Evolutionary conservation across 441 rosid genomes (phyloP), one percentile per base, ranked within the genome.

Genomic region (Hura crepitans): DNA sequence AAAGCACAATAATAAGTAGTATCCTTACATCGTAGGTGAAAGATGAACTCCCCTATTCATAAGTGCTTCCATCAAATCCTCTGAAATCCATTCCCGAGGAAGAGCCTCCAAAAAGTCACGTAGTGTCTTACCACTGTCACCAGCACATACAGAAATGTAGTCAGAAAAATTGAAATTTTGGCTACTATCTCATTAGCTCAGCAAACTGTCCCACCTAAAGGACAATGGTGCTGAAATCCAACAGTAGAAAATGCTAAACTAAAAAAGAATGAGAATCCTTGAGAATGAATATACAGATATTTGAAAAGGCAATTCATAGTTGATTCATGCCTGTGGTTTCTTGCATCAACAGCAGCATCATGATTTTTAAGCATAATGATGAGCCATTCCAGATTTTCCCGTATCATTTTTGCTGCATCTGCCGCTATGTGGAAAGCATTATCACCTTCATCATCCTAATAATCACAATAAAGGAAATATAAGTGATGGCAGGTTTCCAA

Each of bases 381-480:
- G 53, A 96, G 89, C 97, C 99, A 96, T 59, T 87, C 92, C 83
- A 96, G 97, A 81, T 91, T 96, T 83, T 96, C 99, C 65, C 98
- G 94, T 72, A 93, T 93, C 97, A 91, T 93, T 85, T 90, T 96
- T 75, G 97, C 97, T 37, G 92, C 86, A 77, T 93, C 98, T 18
- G 99, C 99, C 42, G 99, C 99, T 81, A 96, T 89, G 81, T 93
- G 99, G 84, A 96, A 96, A 69, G 98, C 98, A 78, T 88, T 91
- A 72, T 91, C 91, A 55, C 99, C 98, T 80, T 96, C 98, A 83
- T 96, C 99, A 73, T 92, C 97, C 99, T 95, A 85, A 73, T 30
- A 72, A 73, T 63, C 43, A 75, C 23, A 59, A 62, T 20, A 54
- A 45, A 33, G n/a, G 11, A 51, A 9, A 66, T 33, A 66, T 22